These are phyloP conservation scores for Phytophthora sp. DNA, from an alignment of 352 stramenopile genomes.

Conservation along the genomic window DNA sequence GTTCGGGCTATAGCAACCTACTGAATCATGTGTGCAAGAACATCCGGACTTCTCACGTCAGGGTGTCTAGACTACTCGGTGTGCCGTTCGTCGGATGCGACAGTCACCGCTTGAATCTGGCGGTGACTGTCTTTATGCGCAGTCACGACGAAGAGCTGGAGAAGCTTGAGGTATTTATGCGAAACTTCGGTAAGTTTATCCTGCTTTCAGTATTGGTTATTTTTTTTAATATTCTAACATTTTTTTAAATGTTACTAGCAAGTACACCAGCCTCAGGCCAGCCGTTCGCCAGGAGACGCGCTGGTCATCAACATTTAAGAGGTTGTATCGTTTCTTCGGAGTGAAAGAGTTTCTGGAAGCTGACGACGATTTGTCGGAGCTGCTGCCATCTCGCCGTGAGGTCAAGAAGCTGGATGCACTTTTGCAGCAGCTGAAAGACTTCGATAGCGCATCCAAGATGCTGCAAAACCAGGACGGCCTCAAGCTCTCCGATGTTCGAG, in stretches of 20 bases:
- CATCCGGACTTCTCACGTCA: neutral
- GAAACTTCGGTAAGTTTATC: conserved; percentile 1
- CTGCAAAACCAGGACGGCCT: conserved; percentile 1
- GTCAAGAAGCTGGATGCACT: neutral
- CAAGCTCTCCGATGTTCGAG: neutral
- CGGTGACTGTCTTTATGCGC: neutral
- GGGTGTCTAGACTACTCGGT: neutral
- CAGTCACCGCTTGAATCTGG: neutral
- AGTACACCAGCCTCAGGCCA: neutral
- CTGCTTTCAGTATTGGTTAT: neutral
- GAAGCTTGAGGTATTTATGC: neutral
- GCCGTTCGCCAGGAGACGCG: neutral
- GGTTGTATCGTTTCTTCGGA: neutral
- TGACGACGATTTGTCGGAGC: neutral
- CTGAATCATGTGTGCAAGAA: conserved; percentile 4
- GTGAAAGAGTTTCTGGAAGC: neutral
- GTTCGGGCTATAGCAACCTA: conserved; percentile 4
- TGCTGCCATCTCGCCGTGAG: conserved; percentile 3
- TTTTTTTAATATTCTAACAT: neutral
- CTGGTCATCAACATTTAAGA: neutral
- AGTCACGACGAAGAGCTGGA: neutral
- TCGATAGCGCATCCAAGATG: conserved; percentile 1
- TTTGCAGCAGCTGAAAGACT: neutral
- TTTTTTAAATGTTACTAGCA: neutral
- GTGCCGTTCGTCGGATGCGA: neutral